These are phyloP conservation scores for Neurospora pannonica DNA, from an alignment of 495 filamentous ascomycete genomes.

Conservation along the genomic window DNA sequence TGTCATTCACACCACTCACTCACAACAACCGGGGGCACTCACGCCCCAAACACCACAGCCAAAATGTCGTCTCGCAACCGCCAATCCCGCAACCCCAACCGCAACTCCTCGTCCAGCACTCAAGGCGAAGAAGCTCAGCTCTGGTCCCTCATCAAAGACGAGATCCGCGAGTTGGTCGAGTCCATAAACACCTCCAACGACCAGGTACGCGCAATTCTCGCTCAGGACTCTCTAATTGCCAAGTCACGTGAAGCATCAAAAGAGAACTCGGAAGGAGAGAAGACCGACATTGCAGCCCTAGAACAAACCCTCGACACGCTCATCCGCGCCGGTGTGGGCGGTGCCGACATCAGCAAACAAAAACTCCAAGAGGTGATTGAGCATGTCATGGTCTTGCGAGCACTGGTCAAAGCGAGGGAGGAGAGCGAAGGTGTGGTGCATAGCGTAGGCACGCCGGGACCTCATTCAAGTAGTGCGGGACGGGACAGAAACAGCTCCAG, in stretches of 20 bases:
- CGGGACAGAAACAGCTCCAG: not conserved
- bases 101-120: constrained; percentile 32
- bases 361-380: constrained; percentile 32
- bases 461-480: constrained; percentile 6
- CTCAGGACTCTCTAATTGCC: constrained; percentile 35
- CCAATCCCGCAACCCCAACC: constrained; percentile 36
- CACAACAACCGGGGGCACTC: not conserved
- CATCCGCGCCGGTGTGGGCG: constrained; percentile 33
- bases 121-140: constrained; percentile 39
- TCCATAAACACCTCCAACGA: constrained; percentile 34
- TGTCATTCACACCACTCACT: not conserved
- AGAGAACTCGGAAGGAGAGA: constrained; percentile 16
- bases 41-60: not conserved
- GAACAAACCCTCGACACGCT: constrained; percentile 31
- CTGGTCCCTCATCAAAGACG: constrained; percentile 37
- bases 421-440: constrained; percentile 29
- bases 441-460: constrained; percentile 35
- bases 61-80: constrained; percentile 38
- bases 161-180: constrained; percentile 28
- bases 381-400: constrained; percentile 34
- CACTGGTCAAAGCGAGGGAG: constrained; percentile 47
- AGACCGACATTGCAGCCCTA: constrained; percentile 18
- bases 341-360: constrained; percentile 26
- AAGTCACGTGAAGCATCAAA: constrained; percentile 6
- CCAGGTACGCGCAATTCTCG: constrained; percentile 26